These are phyloP conservation scores for Diplodia scrobiculata DNA, from an alignment of 2,329 filamentous ascomycete species.

Conservation along the genomic window DNA sequence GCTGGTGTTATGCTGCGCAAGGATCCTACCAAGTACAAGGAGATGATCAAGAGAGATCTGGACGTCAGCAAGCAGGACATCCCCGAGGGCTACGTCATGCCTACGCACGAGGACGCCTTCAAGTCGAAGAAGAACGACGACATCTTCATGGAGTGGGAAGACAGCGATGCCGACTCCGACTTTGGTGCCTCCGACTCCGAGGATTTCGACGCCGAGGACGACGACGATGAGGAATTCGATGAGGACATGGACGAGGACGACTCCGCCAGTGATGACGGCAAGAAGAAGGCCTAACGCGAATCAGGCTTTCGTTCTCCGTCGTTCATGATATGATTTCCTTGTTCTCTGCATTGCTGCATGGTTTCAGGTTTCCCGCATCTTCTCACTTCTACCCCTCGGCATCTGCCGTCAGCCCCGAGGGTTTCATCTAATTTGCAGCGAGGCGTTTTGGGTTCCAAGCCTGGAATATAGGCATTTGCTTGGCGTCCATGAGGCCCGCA, in stretches of 20 bases:
- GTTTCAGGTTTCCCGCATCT: constrained; percentile 1
- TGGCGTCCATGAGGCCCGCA: constrained; percentile 22
- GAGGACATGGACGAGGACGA: constrained; percentile 56
- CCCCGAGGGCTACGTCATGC: constrained; percentile 78
- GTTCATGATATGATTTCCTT: background rate
- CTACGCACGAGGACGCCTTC: constrained; percentile 66
- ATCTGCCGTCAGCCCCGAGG: background rate
- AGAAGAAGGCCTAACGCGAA: constrained; percentile 8
- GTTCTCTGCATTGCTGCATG: constrained; percentile 4
- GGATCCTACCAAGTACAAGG: constrained; percentile 68
- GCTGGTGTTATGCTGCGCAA: constrained; percentile 84
- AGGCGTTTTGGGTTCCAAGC: constrained; percentile 25
- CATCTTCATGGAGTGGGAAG: constrained; percentile 57
- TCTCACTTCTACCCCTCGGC: background rate
- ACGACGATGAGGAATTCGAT: constrained; percentile 57
- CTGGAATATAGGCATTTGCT: constrained; percentile 26
- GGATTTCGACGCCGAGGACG: constrained; percentile 52
- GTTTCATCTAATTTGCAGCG: constrained; percentile 22
- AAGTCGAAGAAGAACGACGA: constrained; percentile 65
- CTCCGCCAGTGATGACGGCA: constrained; percentile 7
- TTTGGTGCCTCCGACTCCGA: constrained; percentile 69
- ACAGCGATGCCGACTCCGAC: constrained; percentile 59
- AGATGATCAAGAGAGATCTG: constrained; percentile 68
- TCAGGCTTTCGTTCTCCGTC: background rate
- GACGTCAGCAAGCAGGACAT: constrained; percentile 76